A percentile compares a stretch with the other conserved stretches of the same genome.
These are phyloP conservation scores for Trematosphaeria pertusa DNA, from an alignment of 2,329 filamentous ascomycete species.

Conservation along the genomic window DNA sequence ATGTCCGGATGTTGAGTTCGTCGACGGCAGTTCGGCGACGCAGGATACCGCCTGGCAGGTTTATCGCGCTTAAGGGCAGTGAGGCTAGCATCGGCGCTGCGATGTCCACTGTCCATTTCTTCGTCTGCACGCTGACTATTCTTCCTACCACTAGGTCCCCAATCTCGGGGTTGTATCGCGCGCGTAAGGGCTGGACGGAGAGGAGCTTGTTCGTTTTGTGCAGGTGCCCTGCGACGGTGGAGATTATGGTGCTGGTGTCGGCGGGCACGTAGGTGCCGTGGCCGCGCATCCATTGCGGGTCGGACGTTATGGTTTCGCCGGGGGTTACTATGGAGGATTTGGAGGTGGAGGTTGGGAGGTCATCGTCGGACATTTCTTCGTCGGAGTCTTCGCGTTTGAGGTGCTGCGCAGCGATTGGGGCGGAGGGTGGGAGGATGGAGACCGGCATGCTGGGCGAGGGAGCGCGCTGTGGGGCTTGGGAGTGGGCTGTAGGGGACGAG, in stretches of 20 bases:
- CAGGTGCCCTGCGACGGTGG: conserved; percentile 88
- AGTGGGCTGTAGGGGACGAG: too few species aligned
- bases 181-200: conserved; percentile 86
- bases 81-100: conserved; percentile 84
- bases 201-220: conserved; percentile 97
- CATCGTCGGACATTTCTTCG: conserved; percentile 55
- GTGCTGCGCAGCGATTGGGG: conserved; percentile 36
- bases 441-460: conserved; percentile 59
- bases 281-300: conserved; percentile 98
- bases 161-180: conserved; percentile 94
- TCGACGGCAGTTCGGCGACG: conserved; percentile 92
- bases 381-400: conserved; percentile 57
- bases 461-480: too few species aligned
- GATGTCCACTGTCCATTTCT: conserved; percentile 94
- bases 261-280: conserved; percentile 85
- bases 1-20: conserved; percentile 95
- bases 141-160: conserved; percentile 93
- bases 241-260: conserved; percentile 73
- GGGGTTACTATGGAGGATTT: conserved; percentile 75
- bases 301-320: conserved; percentile 84
- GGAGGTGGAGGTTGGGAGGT: conserved; percentile 32
- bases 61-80: conserved; percentile 87
- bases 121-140: conserved; percentile 92
- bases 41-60: conserved; percentile 90
- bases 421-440: conserved; percentile 62